Evolutionary conservation across 192 early-diverging fungal genomes (phyloP).

Genomic region (Podila epicladia): DNA sequence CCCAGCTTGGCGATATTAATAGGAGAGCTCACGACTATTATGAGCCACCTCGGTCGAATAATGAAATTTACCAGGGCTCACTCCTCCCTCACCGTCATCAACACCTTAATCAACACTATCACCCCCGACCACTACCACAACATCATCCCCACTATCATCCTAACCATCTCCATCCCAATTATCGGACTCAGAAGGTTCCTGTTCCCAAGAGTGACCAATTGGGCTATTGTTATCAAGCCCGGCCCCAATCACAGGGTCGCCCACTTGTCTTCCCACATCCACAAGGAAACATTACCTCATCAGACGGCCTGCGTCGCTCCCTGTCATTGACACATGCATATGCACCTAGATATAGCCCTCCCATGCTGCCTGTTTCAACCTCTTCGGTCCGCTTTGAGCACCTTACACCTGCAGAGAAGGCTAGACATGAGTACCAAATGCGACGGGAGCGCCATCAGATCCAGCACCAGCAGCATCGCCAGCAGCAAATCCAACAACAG

Average conservation of each 20-base stretch:
- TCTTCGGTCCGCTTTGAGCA: conserved; percentile 8
- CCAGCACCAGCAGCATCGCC: conserved; percentile 21
- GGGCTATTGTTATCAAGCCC: neutral
- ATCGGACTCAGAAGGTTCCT: neutral
- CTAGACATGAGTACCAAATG: conserved; percentile 28
- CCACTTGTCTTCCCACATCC: neutral
- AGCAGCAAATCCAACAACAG: conserved; percentile 15
- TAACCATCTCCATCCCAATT: neutral
- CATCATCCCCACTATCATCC: conserved; percentile 5
- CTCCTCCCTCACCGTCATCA: neutral
- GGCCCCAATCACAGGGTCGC: neutral
- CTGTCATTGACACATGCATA: conserved; percentile 8
- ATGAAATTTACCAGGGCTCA: too few species aligned
- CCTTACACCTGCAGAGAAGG: conserved; percentile 30
- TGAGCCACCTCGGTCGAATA: too few species aligned
- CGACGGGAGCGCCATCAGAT: conserved; percentile 28
- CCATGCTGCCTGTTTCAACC: neutral
- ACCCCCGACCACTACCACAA: neutral
- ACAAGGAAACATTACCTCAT: neutral
- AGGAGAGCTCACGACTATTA: too few species aligned
- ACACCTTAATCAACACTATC: neutral
- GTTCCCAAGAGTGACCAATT: neutral
- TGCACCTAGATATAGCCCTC: neutral
- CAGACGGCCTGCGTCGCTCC: conserved; percentile 4
- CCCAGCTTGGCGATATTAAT: too few species aligned